Percentiles rank a stretch among this genome's conserved stretches.
phyloP scores from a whole-genome alignment of 345 rosid species.

The Eucalyptus caleyi region DNA sequence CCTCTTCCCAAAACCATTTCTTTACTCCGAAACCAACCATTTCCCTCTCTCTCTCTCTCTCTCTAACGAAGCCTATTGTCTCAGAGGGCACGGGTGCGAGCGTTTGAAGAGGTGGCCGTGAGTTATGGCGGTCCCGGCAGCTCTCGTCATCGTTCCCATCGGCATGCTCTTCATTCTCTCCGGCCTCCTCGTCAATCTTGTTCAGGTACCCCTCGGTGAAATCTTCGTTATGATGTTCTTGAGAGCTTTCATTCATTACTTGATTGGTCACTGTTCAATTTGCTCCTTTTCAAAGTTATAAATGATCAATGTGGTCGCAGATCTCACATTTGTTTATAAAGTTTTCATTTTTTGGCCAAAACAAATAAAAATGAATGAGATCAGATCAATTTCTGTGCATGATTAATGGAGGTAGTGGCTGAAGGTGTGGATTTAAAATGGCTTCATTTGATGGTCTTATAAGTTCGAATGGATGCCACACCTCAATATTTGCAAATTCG shows the following conservation, averaged over 20 bases:
- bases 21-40: neutral
- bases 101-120: neutral
- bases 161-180: constrained; percentile 75
- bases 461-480: neutral
- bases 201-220: constrained; percentile 39
- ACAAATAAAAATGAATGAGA: neutral
- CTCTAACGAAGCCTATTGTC: neutral
- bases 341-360: neutral
- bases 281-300: neutral
- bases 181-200: constrained; percentile 72
- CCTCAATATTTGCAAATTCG: neutral
- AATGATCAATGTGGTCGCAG: neutral
- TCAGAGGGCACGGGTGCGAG: neutral
- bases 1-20: neutral
- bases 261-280: neutral
- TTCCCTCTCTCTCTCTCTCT: neutral
- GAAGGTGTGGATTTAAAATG: neutral
- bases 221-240: neutral
- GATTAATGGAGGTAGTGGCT: neutral
- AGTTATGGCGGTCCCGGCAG: constrained; percentile 66
- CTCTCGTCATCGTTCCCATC: constrained; percentile 58
- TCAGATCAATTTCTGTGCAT: neutral
- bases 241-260: neutral
- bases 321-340: neutral
- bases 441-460: neutral